Evolutionary conservation across 73 alveolate species (phyloP), one percentile per base, ranked within the genome.

Genomic region (Paramecium pentaurelia): DNA sequence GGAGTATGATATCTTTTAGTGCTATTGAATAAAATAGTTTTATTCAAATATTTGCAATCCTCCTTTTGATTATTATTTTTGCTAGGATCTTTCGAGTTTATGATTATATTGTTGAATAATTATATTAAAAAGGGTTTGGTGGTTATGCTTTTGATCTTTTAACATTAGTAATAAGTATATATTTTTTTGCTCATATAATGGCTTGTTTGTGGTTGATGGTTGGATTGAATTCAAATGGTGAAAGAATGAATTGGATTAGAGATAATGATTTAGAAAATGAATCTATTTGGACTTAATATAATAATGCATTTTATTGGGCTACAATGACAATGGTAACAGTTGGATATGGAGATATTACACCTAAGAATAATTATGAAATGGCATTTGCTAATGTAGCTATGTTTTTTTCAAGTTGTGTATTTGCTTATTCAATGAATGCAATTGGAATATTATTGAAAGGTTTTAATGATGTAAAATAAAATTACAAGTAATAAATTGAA

Each of bases 281-380:
- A 25, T 38, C 60, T 1, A 44, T 64, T 40, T 45, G 83, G 40
- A 45, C 75, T 22, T 6, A 45, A 34, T 89, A 89, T 71, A 51
- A 71, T 49, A 8, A 68, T 40, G 71, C 94, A 1, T 54, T 96
- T 11, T 95, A 97, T 77, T 97, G 98, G 98, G 95, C 99, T 1
- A 86, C 95, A 8, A 93, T 96, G 85, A 95, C 98, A 5, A 88
- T 97, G 86, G 93, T 95, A 10, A 97, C 99, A 1, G 98, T 96
- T 1, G 99, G 99, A 18, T 97, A 96, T 91, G 99, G 99, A 1
- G 99, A 97, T 84, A 92, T 97, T 10, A 95, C 97, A 3, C 96
- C 98, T 2, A 93, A 58, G 16, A 95, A 95, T 27, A 42, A 85
- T 16, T 16, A 86, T 27, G 99, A 97, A 87, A 95, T 92, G 93